Base-by-base conservation (phyloP, 805 yeast species). In the Monosporozyma aerobia region DNA sequence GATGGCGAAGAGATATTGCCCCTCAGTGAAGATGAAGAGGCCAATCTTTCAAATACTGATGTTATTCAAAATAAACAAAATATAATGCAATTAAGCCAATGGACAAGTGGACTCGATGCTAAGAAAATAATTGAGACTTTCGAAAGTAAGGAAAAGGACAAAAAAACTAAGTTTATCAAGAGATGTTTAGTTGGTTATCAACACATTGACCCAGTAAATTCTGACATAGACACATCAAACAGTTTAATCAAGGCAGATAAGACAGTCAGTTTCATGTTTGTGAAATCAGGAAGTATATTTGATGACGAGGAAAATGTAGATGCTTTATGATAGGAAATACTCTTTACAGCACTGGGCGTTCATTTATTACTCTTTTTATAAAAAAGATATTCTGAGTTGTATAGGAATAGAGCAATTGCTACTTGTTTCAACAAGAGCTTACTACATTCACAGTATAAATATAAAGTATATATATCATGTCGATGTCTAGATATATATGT, bases 151-250 rank as follows among this genome's bases (percentile, higher is more conserved):
- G 60, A 59, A 13, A 54, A 57, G 23, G 43, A 59, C 23, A 67
- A 67, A 48, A 75, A 73, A 49, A 69, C 67, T 50, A 67, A 67
- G 33, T 69, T 78, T 3, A 78, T 85, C 33, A 74, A 79, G 59
- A 76, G 76, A 47, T 85, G 90, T 43, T 69, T 88, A 25, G 63
- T 72, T 22, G 84, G 80, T 13, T 88, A 80, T 63, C 73, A 73
- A 52, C 96, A 88, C 63, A 72, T 79, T 22, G 78, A 82, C 58
- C 86, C 90, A 6, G 55, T 60, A 9, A 22, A 56, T 7, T 44
- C 41, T 32, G 69, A 66, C 48, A 47, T 41, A 1, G 59, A 60
- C 1, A 50, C 59, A 8, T 56, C 63, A 50, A 52, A 59, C 51
- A 23, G 57, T 41, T 22, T 68, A 44, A 44, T 51, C n/a, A 52